These are phyloP conservation scores for Naganishia liquefaciens DNA, from an alignment of 1,284 basidiomycete genomes.

Conservation along the genomic window DNA sequence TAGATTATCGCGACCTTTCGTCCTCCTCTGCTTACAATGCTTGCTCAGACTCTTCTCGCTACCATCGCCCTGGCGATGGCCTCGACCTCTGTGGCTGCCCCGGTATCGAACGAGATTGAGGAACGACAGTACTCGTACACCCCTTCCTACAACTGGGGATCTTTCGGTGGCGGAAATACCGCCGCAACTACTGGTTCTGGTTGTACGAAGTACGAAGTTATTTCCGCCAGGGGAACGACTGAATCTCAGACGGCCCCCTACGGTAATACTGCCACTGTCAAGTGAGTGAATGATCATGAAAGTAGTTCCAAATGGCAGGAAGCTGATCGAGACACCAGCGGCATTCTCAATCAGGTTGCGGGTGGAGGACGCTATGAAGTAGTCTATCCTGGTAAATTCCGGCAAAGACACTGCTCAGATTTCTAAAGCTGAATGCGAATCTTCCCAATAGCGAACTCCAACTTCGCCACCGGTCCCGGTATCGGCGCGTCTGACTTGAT, in stretches of 20 bases:
- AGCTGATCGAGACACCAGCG: background rate
- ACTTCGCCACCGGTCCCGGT: conserved; percentile 28
- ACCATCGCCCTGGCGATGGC: conserved; percentile 12
- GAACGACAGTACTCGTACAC: conserved; percentile 22
- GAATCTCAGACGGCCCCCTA: conserved; percentile 25
- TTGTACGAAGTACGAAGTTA: conserved; percentile 27
- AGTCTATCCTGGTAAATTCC: conserved; percentile 18
- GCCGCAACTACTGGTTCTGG: conserved; percentile 8
- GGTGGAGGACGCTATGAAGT: conserved; percentile 29
- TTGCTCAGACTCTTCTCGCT: conserved; percentile 8
- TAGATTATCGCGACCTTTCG: background rate
- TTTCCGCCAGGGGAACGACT: conserved; percentile 24
- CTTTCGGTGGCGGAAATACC: background rate
- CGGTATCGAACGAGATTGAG: conserved; percentile 5
- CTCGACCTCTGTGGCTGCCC: conserved; percentile 5
- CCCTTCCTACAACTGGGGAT: conserved; percentile 22
- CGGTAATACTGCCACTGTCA: conserved; percentile 26
- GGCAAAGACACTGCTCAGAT: background rate
- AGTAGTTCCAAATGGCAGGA: background rate
- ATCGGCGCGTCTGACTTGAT: conserved; percentile 25
- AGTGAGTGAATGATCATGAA: background rate
- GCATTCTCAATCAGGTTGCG: conserved; percentile 22
- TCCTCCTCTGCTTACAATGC: conserved; percentile 1
- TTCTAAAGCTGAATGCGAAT: background rate
- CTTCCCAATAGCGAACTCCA: background rate